Percentiles rank a stretch among this genome's conserved stretches.
Conservation (phyloP, 2,329 filamentous ascomycete species). For the Ceratocystis smalleyi region DNA sequence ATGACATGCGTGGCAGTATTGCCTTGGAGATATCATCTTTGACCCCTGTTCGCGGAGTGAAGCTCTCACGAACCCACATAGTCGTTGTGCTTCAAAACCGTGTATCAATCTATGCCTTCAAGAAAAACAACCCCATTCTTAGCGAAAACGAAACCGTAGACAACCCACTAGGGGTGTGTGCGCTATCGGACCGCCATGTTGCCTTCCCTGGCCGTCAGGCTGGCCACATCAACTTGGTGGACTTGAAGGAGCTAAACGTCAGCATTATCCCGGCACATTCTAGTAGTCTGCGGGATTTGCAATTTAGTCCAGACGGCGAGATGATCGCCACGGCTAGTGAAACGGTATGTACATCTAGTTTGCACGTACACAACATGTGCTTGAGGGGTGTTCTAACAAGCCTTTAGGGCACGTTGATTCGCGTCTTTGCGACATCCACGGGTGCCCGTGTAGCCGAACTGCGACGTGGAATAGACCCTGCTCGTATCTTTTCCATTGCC, state of each 20-base stretch:
- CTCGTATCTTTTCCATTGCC: conserved; percentile 71
- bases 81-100: conserved; percentile 69
- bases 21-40: conserved; percentile 67
- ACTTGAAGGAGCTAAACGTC: conserved; percentile 62
- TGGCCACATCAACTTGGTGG: conserved; percentile 80
- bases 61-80: conserved; percentile 59
- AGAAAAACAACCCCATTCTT: conserved; percentile 52
- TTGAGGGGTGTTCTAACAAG: neutral
- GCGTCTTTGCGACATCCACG: conserved; percentile 66
- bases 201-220: conserved; percentile 76
- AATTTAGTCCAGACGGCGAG: conserved; percentile 64
- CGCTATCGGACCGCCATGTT: conserved; percentile 55
- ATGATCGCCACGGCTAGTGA: conserved; percentile 82
- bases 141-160: conserved; percentile 72
- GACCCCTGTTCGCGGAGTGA: conserved; percentile 64
- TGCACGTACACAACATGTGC: neutral
- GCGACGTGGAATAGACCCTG: conserved; percentile 74
- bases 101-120: conserved; percentile 66
- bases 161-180: conserved; percentile 69
- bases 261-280: conserved; percentile 89
- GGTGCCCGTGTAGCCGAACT: conserved; percentile 72
- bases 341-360: conserved; percentile 26
- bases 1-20: conserved; percentile 59
- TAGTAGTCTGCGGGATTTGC: conserved; percentile 60
- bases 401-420: conserved; percentile 58